Conservation (phyloP, 2,329 filamentous ascomycete species). For the Calycina marina region DNA sequence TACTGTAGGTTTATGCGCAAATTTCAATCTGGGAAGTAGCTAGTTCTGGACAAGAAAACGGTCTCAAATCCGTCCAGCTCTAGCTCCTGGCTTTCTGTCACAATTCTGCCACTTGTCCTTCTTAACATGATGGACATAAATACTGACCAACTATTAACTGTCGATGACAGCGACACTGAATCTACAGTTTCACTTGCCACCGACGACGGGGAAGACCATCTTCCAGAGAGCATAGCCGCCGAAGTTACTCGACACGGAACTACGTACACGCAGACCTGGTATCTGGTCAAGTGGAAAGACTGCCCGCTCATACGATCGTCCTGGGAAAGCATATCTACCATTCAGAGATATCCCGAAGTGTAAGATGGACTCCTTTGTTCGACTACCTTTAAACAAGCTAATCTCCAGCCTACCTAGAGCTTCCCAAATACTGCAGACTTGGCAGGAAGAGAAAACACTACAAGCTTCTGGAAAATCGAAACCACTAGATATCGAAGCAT, state of each 20-base stretch:
- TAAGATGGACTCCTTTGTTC: neutral
- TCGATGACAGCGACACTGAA: constrained; percentile 16
- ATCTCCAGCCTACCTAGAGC: neutral
- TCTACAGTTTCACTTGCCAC: constrained; percentile 20
- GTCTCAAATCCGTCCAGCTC: too few species aligned
- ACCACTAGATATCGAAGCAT: constrained; percentile 18
- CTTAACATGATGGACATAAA: constrained; percentile 14
- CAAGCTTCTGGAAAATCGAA: constrained; percentile 19
- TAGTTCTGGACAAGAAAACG: too few species aligned
- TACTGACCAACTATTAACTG: constrained; percentile 5
- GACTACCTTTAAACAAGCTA: neutral
- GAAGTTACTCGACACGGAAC: constrained; percentile 14
- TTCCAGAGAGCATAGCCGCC: constrained; percentile 19
- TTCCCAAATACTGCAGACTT: constrained; percentile 13
- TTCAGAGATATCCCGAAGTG: constrained; percentile 11
- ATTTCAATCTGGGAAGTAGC: too few species aligned
- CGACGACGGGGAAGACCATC: constrained; percentile 20
- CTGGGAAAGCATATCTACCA: constrained; percentile 18
- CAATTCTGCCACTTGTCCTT: constrained; percentile 18
- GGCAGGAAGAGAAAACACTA: constrained; percentile 16
- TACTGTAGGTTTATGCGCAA: too few species aligned
- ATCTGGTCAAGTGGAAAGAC: constrained; percentile 23
- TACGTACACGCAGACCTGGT: constrained; percentile 12
- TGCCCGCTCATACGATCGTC: constrained; percentile 20
- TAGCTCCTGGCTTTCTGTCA: neutral